Evolutionary conservation across 2,329 filamentous ascomycete species (phyloP), one percentile per base, ranked within the genome.

Genomic region (Cercospora brassicicola): DNA sequence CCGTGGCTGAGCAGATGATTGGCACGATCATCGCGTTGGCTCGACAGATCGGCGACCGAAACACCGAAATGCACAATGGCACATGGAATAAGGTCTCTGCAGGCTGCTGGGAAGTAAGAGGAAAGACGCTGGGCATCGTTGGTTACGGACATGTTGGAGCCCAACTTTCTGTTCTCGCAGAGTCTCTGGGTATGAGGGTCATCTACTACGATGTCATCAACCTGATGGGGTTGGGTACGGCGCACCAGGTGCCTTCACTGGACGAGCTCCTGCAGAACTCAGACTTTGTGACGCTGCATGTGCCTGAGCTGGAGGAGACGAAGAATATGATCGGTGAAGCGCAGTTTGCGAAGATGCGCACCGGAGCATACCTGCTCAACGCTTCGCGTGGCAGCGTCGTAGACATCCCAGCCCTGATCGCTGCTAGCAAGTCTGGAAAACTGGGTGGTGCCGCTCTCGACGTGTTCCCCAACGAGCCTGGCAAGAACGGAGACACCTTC

Each of bases 61-160:
- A 92, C 70, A 93, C 88, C 76, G 95, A 99, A 83, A 89, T 99
- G 87, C 95, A 99, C 84, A 88, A 88, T 66, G 95, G 95, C 66
- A 93, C 89, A 53, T 99, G 95, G 95, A 98, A 98, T 82, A 99
- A 99, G 84, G 94, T 98, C 77, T 97, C 93, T 84, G 87, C 88
- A 76, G 94, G 91, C 78, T 99, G 95, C 86, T 98, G 95, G 95
- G 95, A 99, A 81, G 93, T 98, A 76, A 90, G 95, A 76, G 95
- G 95, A 79, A 99, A 99, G 86, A 98, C 94, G 53, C 86, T 99
- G 63, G 95, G 92, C 70, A 98, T 99, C 76, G 89, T 99, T 72
- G 95, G 95, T 31, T 99, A 99, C 78, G 95, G 95, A 70, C 95
- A 99, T 79, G 98, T 99, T 78, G 95, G 95, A 70, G 94, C 93